Base-by-base conservation (phyloP, 2,329 filamentous ascomycete species). In the Huntiella decipiens region DNA sequence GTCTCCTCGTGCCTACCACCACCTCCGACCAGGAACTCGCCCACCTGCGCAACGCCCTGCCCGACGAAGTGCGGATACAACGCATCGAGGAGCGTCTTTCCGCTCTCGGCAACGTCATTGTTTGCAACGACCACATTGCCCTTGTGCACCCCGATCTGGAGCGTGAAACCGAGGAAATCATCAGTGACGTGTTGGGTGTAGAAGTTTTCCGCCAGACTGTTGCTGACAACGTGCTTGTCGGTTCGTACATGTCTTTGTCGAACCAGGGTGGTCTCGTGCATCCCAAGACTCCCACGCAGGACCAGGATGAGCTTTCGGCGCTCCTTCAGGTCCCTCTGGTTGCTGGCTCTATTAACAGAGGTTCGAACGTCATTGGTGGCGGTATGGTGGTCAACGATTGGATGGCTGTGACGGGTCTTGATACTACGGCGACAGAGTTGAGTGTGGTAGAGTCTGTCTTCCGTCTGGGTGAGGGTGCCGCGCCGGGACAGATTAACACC, bases 21-120 rank as follows among this genome's bases (percentile, higher is more conserved):
- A 96, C 91, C 51, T 93, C 87, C 55, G 91, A 98, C 66, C 91
- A 98, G 69, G 91, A 98, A 69, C 74, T 98, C 53, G 87, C 95
- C 66, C 91, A 98, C 64, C 72, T 98, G 56, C 82, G 91, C 57
- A 96, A 98, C 65, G 86, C 82, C 49, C 77, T 98, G 54, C 91
- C 91, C 35, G 88, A 96, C 61, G 66, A 68, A 49, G 83, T 98
- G 53, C 86, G 87, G 65, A 93, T 98, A 58, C 87, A 95, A 67
- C 79, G 91, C 54, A 94, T 98, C 67, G 91, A 98, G 69, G 91
- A 98, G 71, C 78, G 91, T 37, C 72, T 98, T 52, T 94, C 86
- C 13, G 91, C 91, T 4, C 76, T 98, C 19, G 91, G 91, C 51
- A 98, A 98, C 60, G 91, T 96, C 52, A 95, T 98, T 58, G 92